These are phyloP conservation scores for Davidsoniella neocaledoniae DNA, from an alignment of 2,329 filamentous ascomycete species.

Conservation along the genomic window DNA sequence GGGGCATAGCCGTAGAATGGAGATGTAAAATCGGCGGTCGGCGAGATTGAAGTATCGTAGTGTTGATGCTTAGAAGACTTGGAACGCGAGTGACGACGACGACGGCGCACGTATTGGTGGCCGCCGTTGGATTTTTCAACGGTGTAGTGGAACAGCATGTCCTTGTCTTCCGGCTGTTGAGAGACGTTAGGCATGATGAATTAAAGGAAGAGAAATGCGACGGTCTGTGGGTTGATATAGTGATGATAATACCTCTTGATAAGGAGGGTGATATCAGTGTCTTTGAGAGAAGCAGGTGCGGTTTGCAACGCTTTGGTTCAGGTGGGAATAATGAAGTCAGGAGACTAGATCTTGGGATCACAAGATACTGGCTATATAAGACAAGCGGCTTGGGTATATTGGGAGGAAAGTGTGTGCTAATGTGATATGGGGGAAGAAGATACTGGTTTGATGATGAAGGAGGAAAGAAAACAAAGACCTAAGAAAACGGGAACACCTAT, in stretches of 20 bases:
- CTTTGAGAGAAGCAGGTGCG: neutral
- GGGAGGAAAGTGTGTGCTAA: no score
- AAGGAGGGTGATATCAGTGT: neutral
- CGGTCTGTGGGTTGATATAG: neutral
- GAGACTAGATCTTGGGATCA: neutral
- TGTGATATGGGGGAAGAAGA: no score
- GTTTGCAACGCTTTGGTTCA: neutral
- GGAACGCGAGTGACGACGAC: neutral
- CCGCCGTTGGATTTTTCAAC: neutral
- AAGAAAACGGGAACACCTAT: no score
- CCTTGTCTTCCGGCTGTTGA: no score
- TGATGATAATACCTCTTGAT: neutral
- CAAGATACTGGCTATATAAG: neutral
- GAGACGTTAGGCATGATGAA: neutral
- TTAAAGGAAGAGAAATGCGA: neutral
- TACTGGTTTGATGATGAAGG: no score
- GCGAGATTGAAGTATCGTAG: neutral
- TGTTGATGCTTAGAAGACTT: neutral
- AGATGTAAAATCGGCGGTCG: neutral
- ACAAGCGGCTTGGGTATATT: no score
- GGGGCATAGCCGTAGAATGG: neutral
- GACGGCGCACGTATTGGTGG: constrained; percentile 3
- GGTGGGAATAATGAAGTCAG: neutral
- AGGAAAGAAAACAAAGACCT: no score
- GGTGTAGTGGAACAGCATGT: constrained; percentile 3